These are phyloP conservation scores for Panicum hallii DNA, from an alignment of 202 grass and related monocot genomes.

Conservation along the genomic window DNA sequence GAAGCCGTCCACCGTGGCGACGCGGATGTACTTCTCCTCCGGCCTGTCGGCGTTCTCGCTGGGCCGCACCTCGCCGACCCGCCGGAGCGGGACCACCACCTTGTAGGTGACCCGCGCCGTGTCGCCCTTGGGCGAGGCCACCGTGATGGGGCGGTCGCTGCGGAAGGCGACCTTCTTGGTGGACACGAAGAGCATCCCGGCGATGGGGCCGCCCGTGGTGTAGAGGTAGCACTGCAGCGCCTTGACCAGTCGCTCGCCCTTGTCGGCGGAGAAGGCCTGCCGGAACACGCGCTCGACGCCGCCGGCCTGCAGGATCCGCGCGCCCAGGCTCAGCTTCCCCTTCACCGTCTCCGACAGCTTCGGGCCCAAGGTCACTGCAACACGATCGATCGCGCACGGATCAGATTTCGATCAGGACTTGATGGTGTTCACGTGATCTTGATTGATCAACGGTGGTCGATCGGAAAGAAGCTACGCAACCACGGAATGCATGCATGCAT, in stretches of 20 bases:
- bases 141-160: slow-evolving; percentile 64
- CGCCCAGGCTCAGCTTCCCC: slow-evolving; percentile 79
- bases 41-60: slow-evolving; percentile 68
- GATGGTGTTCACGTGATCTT: neutral
- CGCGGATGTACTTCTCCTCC: slow-evolving; percentile 81
- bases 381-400: neutral
- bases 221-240: slow-evolving; percentile 92
- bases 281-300: slow-evolving; percentile 75
- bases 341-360: slow-evolving; percentile 86
- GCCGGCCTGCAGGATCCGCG: slow-evolving; percentile 79
- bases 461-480: neutral
- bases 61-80: slow-evolving; percentile 50
- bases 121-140: slow-evolving; percentile 49
- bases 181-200: slow-evolving; percentile 87
- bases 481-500: neutral
- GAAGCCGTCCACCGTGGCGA: slow-evolving; percentile 72
- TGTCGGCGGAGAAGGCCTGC: slow-evolving; percentile 60
- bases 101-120: slow-evolving; percentile 66
- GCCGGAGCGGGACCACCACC: slow-evolving; percentile 66
- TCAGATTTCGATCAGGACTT: too few species aligned
- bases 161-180: slow-evolving; percentile 71
- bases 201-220: slow-evolving; percentile 79
- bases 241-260: slow-evolving; percentile 76
- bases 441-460: too few species aligned
- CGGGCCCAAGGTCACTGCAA: slow-evolving; percentile 68